Conservation (phyloP, 2,329 filamentous ascomycete genomes). For the Blastomyces percursus region DNA sequence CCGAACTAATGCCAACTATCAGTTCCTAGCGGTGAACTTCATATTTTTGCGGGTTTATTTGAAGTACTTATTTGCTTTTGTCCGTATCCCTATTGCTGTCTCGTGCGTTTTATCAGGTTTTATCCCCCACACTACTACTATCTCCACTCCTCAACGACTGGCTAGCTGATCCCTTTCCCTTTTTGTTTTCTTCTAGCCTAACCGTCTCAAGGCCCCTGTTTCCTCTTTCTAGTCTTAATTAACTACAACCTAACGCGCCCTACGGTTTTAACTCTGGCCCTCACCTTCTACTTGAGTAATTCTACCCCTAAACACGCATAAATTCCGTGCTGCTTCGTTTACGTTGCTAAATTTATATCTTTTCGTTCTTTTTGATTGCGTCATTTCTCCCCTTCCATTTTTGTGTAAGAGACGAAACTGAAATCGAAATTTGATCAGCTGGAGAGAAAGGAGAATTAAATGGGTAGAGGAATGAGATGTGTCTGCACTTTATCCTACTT, state of each 20-base stretch:
- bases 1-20: not conserved
- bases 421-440: not conserved
- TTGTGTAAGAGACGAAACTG: not conserved
- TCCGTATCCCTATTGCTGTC: not conserved
- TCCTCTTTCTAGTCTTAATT: not conserved
- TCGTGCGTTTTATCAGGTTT: not conserved
- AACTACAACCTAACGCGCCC: not conserved
- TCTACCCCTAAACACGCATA: not conserved
- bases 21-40: constrained; percentile 4
- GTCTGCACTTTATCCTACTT: not conserved
- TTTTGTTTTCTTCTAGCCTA: not conserved
- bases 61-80: not conserved
- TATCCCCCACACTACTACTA: not conserved
- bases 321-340: not conserved
- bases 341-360: not conserved
- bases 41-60: not conserved
- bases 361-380: not conserved
- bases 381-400: not conserved
- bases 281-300: not conserved
- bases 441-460: not conserved
- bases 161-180: not conserved
- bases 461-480: not conserved
- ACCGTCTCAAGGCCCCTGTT: not conserved
- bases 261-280: not conserved
- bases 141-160: not conserved